Evolutionary conservation across 306 rosid genomes (phyloP), one percentile per base, ranked within the genome.

Genomic region (Vigna angularis): DNA sequence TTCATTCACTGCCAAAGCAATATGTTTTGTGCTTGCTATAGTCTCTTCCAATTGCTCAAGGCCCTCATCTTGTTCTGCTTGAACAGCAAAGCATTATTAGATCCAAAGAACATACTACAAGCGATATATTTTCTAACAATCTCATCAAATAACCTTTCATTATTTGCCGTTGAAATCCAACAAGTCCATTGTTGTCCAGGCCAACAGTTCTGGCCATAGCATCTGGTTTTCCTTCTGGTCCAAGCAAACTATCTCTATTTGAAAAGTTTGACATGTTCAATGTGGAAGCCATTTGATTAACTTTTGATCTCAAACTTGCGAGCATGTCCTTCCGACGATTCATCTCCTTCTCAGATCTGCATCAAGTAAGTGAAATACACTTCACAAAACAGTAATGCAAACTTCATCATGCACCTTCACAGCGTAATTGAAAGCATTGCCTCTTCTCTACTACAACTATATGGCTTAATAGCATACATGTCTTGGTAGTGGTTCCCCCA

Each of bases 1-100:
- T 87, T 96, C 99, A 73, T 93, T 93, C 83, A 96, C 99, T 15
- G 99, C 97, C 88, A 96, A 81, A 18, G 98, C 99, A 86, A 96
- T 93, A 86, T 96, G 99, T 82, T 96, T 96, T 38, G 99, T 95
- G 86, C 99, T 95, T 53, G 82, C 45, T 68, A 96, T 93, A 57
- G 96, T 96, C 75, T 84, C 94, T 88, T 95, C 99, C 85, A 96
- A 84, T 76, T 90, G 93, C 90, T 88, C 98, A 68, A 96, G 98
- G 80, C 95, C 98, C 42, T 93, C 97, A 8, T 93, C 99, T 96
- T 96, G 99, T 83, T 96, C 98, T 96, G 97, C 70, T 85, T 49
- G 56, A 79, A 82, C 70, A 80, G 66, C 52, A 34, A 67, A 73
- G 75, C 55, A 83, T 12, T 45, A 45, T 45, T 2, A 78, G 71